Evolutionary conservation across 1,284 basidiomycete genomes (phyloP), one percentile per base, ranked within the genome.

Genomic region (Polyporus tsugae): DNA sequence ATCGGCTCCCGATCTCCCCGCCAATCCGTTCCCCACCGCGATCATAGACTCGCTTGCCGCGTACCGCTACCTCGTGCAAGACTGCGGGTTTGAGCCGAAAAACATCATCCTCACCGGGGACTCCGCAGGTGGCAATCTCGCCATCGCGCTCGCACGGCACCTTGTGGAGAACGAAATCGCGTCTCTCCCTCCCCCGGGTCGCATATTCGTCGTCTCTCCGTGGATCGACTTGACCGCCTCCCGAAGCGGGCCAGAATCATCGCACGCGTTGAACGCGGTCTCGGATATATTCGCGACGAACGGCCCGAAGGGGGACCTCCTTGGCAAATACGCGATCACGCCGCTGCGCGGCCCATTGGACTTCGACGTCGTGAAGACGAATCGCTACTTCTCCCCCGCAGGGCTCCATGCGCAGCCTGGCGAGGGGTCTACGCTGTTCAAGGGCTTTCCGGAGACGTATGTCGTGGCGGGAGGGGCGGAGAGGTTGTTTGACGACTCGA

Each of bases 121-220:
- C 76, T 90, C 88, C n/a, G 91, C 91, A 0, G 93, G 92, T 2
- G 61, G 65, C 13, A 92, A 93, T 75, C 82, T 93, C n/a, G 89
- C 87, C 0, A 80, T 89, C 19, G 89, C 90, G 0, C 79, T 89
- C 41, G 80, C 79, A 7, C 83, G 85, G 9, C 87, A 88, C 70
- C 74, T 81, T 36, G 33, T 74, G 29, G 76, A 80, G 42, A 73
- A 76, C 62, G 68, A 72, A 4, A 72, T 86, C 19, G 82, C 84
- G 29, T 53, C 59, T 4, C 58, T 71, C 0, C 74, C 75, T 13
- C 80, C 83, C 39, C 88, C 90, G 2, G 66, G 70, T 7, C 67
- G 55, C n/a, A 46, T 78, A 10, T 55, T 91, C 15, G 80, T 88
- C 6, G 78, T 86, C 63, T 90, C 89, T 0, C 89, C 89, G 0